Percentiles rank a stretch among this genome's conserved stretches.
phyloP scores from a whole-genome alignment of 2,329 filamentous ascomycete species.

The Colletotrichum euphorbiae region DNA sequence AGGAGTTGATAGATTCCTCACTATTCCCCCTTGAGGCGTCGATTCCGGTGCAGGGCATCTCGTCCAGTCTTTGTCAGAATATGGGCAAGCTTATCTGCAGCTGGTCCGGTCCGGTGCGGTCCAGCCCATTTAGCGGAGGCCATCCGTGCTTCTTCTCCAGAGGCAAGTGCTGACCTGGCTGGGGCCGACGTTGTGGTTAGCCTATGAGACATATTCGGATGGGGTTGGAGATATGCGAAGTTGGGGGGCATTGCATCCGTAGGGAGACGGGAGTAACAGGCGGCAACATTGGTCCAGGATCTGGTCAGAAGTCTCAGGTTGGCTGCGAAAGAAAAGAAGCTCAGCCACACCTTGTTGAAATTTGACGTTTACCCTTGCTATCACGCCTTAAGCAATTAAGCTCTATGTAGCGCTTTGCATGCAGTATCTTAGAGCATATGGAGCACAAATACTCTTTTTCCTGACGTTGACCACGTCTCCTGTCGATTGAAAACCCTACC shows the following conservation, averaged over 20 bases:
- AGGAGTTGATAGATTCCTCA: conserved; percentile 1
- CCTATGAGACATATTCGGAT: neutral
- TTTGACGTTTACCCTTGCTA: conserved; percentile 8
- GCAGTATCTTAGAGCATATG: neutral
- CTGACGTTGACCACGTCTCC: neutral
- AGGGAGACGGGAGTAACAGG: neutral
- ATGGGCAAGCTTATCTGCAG: conserved; percentile 32
- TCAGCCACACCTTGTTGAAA: conserved; percentile 28
- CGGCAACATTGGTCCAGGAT: conserved; percentile 19
- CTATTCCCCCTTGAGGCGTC: conserved; percentile 10
- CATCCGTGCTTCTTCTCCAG: conserved; percentile 1
- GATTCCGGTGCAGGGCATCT: conserved; percentile 13
- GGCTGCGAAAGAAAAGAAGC: conserved; percentile 9
- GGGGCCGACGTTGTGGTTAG: conserved; percentile 9
- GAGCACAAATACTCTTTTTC: neutral
- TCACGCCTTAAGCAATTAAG: conserved; percentile 11
- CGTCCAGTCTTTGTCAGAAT: conserved; percentile 26
- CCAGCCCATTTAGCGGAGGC: conserved; percentile 7
- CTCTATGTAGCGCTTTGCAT: conserved; percentile 10
- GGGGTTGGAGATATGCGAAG: neutral
- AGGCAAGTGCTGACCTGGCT: conserved; percentile 12
- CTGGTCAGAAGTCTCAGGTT: conserved; percentile 14
- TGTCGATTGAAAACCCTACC: neutral
- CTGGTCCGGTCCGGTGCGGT: conserved; percentile 7
- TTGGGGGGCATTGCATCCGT: neutral